A percentile compares a stretch with the other conserved stretches of the same genome.
phyloP scores from a whole-genome alignment of 2,329 filamentous ascomycete genomes.

The Penicillium capsulatum region DNA sequence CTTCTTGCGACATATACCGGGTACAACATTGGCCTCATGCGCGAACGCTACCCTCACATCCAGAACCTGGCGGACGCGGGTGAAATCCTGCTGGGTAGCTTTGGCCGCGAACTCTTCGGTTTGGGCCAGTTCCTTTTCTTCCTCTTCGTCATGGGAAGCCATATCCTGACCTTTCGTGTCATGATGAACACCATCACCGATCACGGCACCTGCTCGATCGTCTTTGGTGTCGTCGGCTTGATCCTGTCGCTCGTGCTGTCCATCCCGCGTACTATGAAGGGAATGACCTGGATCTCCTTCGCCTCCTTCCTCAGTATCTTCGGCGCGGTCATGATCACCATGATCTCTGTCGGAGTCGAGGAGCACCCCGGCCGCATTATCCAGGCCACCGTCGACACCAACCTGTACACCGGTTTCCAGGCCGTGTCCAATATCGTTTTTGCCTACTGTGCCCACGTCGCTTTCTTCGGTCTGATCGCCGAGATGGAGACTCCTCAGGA shows the following conservation, averaged over 20 bases:
- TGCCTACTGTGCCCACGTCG: slow-evolving; percentile 64
- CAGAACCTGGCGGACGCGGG: slow-evolving; percentile 66
- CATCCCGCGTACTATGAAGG: slow-evolving; percentile 58
- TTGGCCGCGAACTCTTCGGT: slow-evolving; percentile 61
- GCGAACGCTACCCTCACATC: slow-evolving; percentile 54
- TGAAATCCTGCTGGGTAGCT: slow-evolving; percentile 56
- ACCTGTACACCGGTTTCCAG: slow-evolving; percentile 56
- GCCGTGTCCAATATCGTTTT: slow-evolving; percentile 67
- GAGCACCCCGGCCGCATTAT: slow-evolving; percentile 40
- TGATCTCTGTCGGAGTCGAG: slow-evolving; percentile 60
- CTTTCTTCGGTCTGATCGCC: slow-evolving; percentile 63
- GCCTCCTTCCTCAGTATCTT: slow-evolving; percentile 60
- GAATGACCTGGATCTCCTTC: slow-evolving; percentile 60
- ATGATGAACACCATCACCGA: slow-evolving; percentile 63
- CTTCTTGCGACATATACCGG: slow-evolving; percentile 57
- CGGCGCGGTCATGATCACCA: slow-evolving; percentile 61
- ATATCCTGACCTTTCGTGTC: slow-evolving; percentile 65
- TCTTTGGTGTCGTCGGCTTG: slow-evolving; percentile 58
- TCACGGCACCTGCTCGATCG: slow-evolving; percentile 59
- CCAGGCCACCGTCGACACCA: slow-evolving; percentile 38
- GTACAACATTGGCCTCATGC: slow-evolving; percentile 58
- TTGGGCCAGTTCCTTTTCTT: slow-evolving; percentile 60
- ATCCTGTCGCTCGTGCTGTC: slow-evolving; percentile 48
- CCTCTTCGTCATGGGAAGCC: slow-evolving; percentile 65
- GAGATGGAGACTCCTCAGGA: slow-evolving; percentile 60